A percentile compares a stretch with the other conserved stretches of the same genome.
Evolutionary conservation across 2,329 filamentous ascomycete genomes (phyloP).

Genomic region (Colletotrichum sp.): DNA sequence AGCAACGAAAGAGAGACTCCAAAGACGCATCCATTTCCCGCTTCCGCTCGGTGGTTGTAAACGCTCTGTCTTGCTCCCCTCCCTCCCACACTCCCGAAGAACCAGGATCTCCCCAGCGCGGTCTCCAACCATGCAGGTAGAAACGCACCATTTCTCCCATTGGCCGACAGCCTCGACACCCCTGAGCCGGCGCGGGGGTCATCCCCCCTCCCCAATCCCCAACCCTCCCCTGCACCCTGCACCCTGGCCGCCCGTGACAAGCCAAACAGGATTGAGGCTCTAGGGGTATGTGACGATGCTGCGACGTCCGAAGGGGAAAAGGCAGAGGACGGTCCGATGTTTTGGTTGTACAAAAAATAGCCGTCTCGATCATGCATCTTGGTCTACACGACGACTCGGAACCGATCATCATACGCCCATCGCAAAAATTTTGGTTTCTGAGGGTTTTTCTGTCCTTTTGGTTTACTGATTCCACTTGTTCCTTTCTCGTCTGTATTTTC

Average conservation of each 20-base stretch:
- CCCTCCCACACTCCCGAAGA: neutral
- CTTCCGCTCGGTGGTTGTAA: neutral
- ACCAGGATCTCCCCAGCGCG: neutral
- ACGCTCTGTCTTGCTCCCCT: neutral
- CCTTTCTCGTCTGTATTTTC: neutral
- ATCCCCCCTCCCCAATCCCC: neutral
- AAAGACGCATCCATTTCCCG: neutral
- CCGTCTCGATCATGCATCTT: neutral
- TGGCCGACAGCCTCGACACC: neutral
- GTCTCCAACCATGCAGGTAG: neutral
- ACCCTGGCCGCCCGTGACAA: neutral
- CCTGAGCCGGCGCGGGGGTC: neutral
- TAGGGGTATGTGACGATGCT: slow-evolving; percentile 10
- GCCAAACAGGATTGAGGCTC: slow-evolving; percentile 9
- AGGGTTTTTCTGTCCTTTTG: neutral
- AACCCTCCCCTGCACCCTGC: neutral
- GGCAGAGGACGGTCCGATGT: neutral
- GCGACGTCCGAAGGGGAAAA: slow-evolving; percentile 2
- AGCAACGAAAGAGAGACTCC: neutral
- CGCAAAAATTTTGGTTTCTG: neutral
- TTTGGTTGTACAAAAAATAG: neutral
- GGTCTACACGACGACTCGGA: neutral
- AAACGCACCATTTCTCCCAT: slow-evolving; percentile 7
- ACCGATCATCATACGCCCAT: neutral
- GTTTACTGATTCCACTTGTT: neutral